phyloP scores from a whole-genome alignment of 257 asterid genomes.

The Fraxinus pennsylvanica region DNA sequence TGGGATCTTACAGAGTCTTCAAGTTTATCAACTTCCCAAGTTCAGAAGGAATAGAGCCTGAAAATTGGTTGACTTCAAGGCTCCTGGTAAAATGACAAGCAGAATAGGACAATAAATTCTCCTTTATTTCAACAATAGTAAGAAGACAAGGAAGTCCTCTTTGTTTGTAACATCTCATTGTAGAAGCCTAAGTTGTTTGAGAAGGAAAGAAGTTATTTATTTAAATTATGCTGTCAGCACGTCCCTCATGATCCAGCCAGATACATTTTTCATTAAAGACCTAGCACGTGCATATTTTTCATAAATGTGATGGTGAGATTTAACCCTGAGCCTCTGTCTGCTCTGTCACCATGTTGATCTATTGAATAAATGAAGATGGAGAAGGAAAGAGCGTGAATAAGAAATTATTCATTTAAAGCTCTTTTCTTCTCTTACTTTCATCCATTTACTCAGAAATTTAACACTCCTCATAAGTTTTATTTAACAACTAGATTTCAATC shows the following conservation, averaged over 20 bases:
- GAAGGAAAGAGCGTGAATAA: neutral
- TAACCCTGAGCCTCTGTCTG: neutral
- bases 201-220: neutral
- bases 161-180: neutral
- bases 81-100: slow-evolving; percentile 50
- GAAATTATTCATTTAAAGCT: neutral
- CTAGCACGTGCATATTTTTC: neutral
- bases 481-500: slow-evolving; percentile 7
- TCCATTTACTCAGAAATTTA: neutral
- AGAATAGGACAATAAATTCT: neutral
- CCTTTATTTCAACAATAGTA: neutral
- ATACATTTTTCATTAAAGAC: neutral
- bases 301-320: neutral
- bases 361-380: neutral
- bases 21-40: slow-evolving; percentile 62
- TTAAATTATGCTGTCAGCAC: neutral
- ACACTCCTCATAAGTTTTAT: neutral
- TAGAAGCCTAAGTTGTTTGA: neutral
- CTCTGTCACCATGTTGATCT: neutral
- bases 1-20: slow-evolving; percentile 60
- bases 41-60: slow-evolving; percentile 68
- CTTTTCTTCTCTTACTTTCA: neutral
- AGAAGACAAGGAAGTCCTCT: neutral
- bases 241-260: neutral
- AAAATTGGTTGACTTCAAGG: slow-evolving; percentile 77